A percentile compares a stretch with the other conserved stretches of the same genome.
phyloP scores from a whole-genome alignment of 2,329 filamentous ascomycete genomes.

The Cladosporium sp. region DNA sequence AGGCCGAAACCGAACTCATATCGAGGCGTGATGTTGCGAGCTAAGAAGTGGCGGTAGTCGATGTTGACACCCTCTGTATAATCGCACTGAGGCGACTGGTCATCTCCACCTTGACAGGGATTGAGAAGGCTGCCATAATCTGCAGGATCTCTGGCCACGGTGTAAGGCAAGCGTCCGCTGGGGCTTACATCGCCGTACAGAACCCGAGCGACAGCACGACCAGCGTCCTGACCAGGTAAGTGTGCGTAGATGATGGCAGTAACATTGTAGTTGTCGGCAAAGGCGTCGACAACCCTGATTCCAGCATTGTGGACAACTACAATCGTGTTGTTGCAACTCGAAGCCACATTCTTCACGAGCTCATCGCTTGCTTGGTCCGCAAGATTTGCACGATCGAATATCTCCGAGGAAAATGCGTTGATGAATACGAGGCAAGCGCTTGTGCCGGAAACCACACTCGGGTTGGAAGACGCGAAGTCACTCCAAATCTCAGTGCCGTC shows the following conservation, averaged over 20 bases:
- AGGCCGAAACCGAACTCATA: slow-evolving; percentile 35
- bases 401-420: slow-evolving; percentile 48
- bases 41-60: slow-evolving; percentile 34
- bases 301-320: slow-evolving; percentile 65
- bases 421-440: slow-evolving; percentile 54
- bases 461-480: slow-evolving; percentile 51
- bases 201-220: slow-evolving; percentile 51
- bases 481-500: slow-evolving; percentile 58
- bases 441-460: slow-evolving; percentile 44
- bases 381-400: slow-evolving; percentile 34
- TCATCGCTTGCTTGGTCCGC: slow-evolving; percentile 47
- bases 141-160: slow-evolving; percentile 52
- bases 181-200: slow-evolving; percentile 56
- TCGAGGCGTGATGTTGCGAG: slow-evolving; percentile 27
- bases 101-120: slow-evolving; percentile 22
- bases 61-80: slow-evolving; percentile 36
- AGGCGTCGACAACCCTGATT: slow-evolving; percentile 56
- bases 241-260: slow-evolving; percentile 62
- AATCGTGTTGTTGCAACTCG: slow-evolving; percentile 58
- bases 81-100: slow-evolving; percentile 27
- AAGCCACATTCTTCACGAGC: slow-evolving; percentile 55
- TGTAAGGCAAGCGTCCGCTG: slow-evolving; percentile 60
- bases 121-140: slow-evolving; percentile 51
- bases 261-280: slow-evolving; percentile 60
- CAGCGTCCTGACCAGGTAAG: slow-evolving; percentile 61